A percentile compares a stretch with the other conserved stretches of the same genome.
Evolutionary conservation across 352 stramenopile genomes (phyloP).

Genomic region (Nothophytophthora sp.): DNA sequence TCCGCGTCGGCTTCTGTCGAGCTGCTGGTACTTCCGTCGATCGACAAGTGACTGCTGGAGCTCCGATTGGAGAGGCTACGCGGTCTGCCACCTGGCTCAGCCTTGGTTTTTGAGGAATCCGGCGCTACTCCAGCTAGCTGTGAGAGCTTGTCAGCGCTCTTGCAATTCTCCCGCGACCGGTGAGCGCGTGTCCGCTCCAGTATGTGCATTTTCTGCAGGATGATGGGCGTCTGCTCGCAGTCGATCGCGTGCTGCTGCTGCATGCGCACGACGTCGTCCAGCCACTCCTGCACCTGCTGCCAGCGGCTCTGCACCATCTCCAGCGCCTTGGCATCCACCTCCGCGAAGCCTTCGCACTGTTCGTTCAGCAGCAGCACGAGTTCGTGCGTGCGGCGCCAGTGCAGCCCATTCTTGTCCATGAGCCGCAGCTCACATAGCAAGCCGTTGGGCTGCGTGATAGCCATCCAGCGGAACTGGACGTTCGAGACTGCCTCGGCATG

Average conservation of each 20-base stretch:
- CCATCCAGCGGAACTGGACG: constrained; percentile 78
- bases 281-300: constrained; percentile 67
- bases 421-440: constrained; percentile 64
- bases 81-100: background rate
- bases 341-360: constrained; percentile 70
- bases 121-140: constrained; percentile 2
- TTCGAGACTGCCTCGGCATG: constrained; percentile 63
- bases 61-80: constrained; percentile 4
- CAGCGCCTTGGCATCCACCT: constrained; percentile 51
- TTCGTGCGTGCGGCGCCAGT: constrained; percentile 77
- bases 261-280: constrained; percentile 65
- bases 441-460: constrained; percentile 59
- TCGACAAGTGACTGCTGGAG: constrained; percentile 9
- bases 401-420: constrained; percentile 65
- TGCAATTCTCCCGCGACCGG: constrained; percentile 3
- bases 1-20: constrained; percentile 11
- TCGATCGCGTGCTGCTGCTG: constrained; percentile 64
- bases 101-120: constrained; percentile 8
- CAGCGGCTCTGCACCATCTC: constrained; percentile 54
- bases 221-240: constrained; percentile 63
- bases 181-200: constrained; percentile 13
- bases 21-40: background rate
- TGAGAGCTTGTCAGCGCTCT: constrained; percentile 10
- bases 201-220: constrained; percentile 71
- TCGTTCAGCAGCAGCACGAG: constrained; percentile 66